Evolutionary conservation across 148 eudicot genomes (phyloP).

Genomic region (Rhododendron vialii): DNA sequence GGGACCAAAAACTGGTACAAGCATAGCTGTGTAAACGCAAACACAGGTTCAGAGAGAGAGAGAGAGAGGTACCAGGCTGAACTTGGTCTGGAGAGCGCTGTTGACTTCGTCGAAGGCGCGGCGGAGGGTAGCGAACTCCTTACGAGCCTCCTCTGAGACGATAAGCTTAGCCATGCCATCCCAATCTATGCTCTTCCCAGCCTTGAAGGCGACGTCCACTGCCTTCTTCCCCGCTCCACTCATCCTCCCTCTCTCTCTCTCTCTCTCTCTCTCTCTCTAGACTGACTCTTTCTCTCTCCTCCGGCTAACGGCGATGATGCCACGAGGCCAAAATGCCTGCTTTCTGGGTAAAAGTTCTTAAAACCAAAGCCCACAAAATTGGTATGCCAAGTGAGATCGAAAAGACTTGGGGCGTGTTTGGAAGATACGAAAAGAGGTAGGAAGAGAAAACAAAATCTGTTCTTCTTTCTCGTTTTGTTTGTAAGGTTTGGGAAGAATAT

Average conservation of each 20-base stretch:
- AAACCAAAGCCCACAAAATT: too few species aligned
- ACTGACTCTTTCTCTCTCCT: neutral
- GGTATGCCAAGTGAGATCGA: too few species aligned
- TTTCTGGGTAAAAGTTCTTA: neutral
- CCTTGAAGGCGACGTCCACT: conserved; percentile 23
- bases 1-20: neutral
- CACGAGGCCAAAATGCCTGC: conserved; percentile 2
- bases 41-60: neutral
- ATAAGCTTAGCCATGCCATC: conserved; percentile 21
- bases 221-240: conserved; percentile 17
- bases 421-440: neutral
- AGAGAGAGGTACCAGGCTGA: conserved; percentile 53
- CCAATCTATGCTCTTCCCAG: conserved; percentile 22
- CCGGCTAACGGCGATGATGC: neutral
- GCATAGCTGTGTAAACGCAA: neutral
- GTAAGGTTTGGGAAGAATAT: neutral
- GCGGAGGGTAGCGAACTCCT: conserved; percentile 81
- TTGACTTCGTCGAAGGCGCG: conserved; percentile 90
- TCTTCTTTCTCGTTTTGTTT: neutral
- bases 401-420: neutral
- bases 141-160: conserved; percentile 19
- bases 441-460: neutral
- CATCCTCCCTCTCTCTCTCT: conserved; percentile 5
- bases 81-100: conserved; percentile 68
- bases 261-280: neutral